Percentiles rank a stretch among this genome's conserved stretches.
Evolutionary conservation across 1,139 yeast species (phyloP).

Genomic region (Diutina sp.): DNA sequence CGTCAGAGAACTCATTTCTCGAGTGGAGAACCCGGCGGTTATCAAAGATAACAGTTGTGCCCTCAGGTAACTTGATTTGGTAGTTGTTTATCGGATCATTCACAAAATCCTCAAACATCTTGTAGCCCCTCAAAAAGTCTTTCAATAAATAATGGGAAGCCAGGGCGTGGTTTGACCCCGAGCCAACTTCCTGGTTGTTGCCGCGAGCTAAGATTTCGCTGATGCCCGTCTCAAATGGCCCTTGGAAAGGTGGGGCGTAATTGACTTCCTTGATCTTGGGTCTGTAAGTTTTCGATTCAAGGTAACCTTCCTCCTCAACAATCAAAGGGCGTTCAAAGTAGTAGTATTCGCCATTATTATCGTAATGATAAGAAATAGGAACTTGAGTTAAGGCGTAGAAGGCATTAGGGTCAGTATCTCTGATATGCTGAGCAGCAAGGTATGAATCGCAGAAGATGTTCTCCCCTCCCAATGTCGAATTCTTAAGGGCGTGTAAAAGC

Average conservation of each 20-base stretch:
- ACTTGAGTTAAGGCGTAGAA: slow-evolving; percentile 48
- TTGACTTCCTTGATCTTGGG: slow-evolving; percentile 45
- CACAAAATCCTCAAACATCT: slow-evolving; percentile 46
- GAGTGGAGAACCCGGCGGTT: slow-evolving; percentile 68
- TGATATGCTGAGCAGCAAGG: slow-evolving; percentile 47
- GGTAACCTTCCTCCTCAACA: slow-evolving; percentile 32
- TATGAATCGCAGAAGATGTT: slow-evolving; percentile 67
- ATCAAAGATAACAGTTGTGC: slow-evolving; percentile 58
- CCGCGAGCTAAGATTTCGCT: background rate
- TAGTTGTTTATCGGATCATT: slow-evolving; percentile 44
- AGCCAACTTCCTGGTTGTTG: background rate
- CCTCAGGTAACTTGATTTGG: slow-evolving; percentile 44
- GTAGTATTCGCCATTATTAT: slow-evolving; percentile 52
- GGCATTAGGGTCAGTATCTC: slow-evolving; percentile 45
- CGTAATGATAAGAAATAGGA: slow-evolving; percentile 63
- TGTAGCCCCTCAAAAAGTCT: slow-evolving; percentile 48
- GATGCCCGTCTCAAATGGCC: slow-evolving; percentile 41
- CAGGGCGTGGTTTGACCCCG: background rate
- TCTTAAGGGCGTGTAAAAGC: slow-evolving; percentile 52
- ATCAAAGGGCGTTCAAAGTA: slow-evolving; percentile 54
- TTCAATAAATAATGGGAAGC: slow-evolving; percentile 15
- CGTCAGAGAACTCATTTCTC: slow-evolving; percentile 42
- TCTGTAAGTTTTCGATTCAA: background rate
- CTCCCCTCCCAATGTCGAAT: slow-evolving; percentile 58
- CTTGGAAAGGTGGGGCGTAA: slow-evolving; percentile 81